These are phyloP conservation scores for Paramecium sonneborni DNA, from an alignment of 73 alveolate genomes.

Conservation along the genomic window DNA sequence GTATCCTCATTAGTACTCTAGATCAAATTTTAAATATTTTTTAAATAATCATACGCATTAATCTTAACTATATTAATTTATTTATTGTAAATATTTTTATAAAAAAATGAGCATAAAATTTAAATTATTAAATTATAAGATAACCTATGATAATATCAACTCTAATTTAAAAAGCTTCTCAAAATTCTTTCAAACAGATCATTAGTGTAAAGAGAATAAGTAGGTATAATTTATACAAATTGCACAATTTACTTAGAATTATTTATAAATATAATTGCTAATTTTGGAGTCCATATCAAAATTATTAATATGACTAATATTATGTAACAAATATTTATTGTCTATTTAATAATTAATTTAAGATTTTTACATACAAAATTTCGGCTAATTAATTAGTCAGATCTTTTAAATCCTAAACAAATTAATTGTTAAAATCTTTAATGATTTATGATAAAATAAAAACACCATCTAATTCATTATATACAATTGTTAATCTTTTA, in stretches of 20 bases:
- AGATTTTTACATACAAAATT: neutral
- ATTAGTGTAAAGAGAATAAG: neutral
- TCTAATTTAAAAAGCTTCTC: neutral
- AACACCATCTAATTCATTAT: constrained; percentile 23
- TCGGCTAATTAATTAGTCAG: neutral
- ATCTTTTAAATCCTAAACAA: neutral
- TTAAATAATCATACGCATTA: too few species aligned
- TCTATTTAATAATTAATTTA: neutral
- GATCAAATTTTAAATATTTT: too few species aligned
- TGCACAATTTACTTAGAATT: neutral
- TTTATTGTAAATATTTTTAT: too few species aligned
- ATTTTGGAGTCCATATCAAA: neutral
- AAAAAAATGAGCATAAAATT: too few species aligned
- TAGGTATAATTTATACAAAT: neutral
- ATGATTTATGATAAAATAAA: neutral
- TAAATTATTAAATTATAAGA: too few species aligned
- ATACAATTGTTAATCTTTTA: neutral
- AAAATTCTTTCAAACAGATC: constrained; percentile 15
- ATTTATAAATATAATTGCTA: neutral
- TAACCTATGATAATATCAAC: neutral
- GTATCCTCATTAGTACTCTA: too few species aligned
- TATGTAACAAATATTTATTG: neutral
- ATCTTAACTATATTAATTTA: too few species aligned
- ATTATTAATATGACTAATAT: neutral
- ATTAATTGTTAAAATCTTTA: neutral